Evolutionary conservation across 805 yeast species (phyloP).

Genomic region (Ogataea chonburiensis): DNA sequence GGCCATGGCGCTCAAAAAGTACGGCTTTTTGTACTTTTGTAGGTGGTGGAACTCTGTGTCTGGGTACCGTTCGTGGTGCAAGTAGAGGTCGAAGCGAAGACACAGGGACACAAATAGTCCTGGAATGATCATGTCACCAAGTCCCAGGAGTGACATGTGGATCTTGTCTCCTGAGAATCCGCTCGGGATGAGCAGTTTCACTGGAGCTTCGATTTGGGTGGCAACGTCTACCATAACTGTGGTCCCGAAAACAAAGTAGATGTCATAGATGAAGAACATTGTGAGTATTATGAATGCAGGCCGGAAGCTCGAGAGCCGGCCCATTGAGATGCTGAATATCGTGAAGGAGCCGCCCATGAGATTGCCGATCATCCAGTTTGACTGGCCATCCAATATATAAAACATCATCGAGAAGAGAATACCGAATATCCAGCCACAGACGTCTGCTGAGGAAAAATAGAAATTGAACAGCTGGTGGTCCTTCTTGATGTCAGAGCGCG

Average conservation of each 20-base stretch:
- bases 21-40: constrained; percentile 40
- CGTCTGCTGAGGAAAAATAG: constrained; percentile 34
- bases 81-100: constrained; percentile 52
- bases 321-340: constrained; percentile 40
- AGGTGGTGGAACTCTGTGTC: constrained; percentile 41
- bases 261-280: constrained; percentile 59
- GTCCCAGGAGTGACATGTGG: constrained; percentile 47
- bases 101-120: constrained; percentile 53
- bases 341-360: constrained; percentile 42
- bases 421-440: constrained; percentile 26
- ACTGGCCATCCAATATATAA: constrained; percentile 25
- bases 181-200: constrained; percentile 46
- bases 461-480: constrained; percentile 36
- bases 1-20: constrained; percentile 45
- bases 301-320: constrained; percentile 44
- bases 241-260: constrained; percentile 65
- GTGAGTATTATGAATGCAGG: constrained; percentile 45
- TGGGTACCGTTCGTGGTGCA: constrained; percentile 35
- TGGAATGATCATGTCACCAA: constrained; percentile 68
- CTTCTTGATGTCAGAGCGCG: constrained; percentile 24
- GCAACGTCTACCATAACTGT: constrained; percentile 65
- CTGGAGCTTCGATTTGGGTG: constrained; percentile 51
- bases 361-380: constrained; percentile 50
- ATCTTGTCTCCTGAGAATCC: constrained; percentile 20
- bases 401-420: constrained; percentile 10